Percentiles rank a stretch among this genome's conserved stretches.
Conservation (phyloP, 225 moss, liverwort and hornwort species). For the Pseudisothecium myosuroides region DNA sequence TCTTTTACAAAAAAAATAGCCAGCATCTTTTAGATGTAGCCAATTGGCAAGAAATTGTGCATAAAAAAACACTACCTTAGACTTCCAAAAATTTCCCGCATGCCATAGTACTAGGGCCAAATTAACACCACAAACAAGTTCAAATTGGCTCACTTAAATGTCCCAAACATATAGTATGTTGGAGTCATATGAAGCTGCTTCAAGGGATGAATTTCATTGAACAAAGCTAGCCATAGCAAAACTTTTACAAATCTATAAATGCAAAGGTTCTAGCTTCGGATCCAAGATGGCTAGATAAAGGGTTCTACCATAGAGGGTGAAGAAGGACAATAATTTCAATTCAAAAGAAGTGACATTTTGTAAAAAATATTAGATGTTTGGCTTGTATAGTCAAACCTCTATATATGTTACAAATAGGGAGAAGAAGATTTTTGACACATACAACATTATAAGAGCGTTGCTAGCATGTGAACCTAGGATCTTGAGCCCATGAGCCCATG, state of each 20-base stretch:
- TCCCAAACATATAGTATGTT: accelerated
- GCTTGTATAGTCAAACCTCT: background rate
- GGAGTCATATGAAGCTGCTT: accelerated
- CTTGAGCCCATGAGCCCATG: too few species aligned
- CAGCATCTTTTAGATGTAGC: background rate
- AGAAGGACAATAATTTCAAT: background rate
- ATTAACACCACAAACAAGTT: background rate
- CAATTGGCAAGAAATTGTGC: background rate
- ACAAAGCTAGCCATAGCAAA: accelerated
- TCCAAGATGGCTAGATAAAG: accelerated
- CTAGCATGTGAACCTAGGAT: background rate
- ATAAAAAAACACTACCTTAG: background rate
- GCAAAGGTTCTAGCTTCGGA: accelerated
- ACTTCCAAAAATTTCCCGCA: accelerated
- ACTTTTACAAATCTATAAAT: accelerated
- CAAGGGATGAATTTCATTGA: background rate
- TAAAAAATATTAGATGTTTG: background rate
- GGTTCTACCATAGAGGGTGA: accelerated
- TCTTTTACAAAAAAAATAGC: background rate
- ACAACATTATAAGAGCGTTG: background rate
- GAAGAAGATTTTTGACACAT: background rate
- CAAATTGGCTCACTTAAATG: background rate
- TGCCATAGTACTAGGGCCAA: accelerated
- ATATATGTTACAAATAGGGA: background rate
- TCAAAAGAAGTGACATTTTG: background rate